These are phyloP conservation scores for Balakata baccata DNA, from an alignment of 345 rosid species.

Conservation along the genomic window DNA sequence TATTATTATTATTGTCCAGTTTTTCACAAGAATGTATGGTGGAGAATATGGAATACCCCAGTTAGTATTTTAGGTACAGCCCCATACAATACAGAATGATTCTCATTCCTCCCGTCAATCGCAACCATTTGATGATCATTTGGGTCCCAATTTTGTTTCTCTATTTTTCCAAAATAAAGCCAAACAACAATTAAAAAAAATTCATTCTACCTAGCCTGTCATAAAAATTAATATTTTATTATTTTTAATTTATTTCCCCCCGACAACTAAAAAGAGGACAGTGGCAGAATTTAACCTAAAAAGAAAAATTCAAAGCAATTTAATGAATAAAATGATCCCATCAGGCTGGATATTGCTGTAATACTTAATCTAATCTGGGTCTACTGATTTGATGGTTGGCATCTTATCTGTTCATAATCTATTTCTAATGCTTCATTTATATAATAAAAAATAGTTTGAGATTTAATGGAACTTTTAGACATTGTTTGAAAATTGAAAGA, in stretches of 20 bases:
- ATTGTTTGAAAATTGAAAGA: too few species aligned
- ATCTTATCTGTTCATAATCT: neutral
- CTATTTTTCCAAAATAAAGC: neutral
- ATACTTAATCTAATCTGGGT: constrained; percentile 3
- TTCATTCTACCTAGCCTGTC: neutral
- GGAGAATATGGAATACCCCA: constrained; percentile 13
- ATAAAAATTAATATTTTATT: neutral
- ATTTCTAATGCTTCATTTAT: neutral
- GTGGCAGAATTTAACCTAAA: neutral
- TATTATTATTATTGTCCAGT: constrained; percentile 15
- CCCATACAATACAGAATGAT: constrained; percentile 9
- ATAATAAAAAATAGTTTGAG: neutral
- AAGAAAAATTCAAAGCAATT: neutral
- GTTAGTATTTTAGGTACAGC: neutral
- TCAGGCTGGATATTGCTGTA: constrained; percentile 3
- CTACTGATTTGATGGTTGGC: neutral
- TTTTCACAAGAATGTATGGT: constrained; percentile 23
- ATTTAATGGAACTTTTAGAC: neutral
- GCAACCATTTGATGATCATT: neutral
- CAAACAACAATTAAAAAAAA: neutral
- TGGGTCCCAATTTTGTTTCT: neutral
- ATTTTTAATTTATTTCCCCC: neutral
- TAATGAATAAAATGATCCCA: neutral
- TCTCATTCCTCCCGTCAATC: constrained; percentile 1
- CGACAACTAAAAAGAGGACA: neutral